These are phyloP conservation scores for Starmera amethionina DNA, from an alignment of 805 yeast species.

Conservation along the genomic window DNA sequence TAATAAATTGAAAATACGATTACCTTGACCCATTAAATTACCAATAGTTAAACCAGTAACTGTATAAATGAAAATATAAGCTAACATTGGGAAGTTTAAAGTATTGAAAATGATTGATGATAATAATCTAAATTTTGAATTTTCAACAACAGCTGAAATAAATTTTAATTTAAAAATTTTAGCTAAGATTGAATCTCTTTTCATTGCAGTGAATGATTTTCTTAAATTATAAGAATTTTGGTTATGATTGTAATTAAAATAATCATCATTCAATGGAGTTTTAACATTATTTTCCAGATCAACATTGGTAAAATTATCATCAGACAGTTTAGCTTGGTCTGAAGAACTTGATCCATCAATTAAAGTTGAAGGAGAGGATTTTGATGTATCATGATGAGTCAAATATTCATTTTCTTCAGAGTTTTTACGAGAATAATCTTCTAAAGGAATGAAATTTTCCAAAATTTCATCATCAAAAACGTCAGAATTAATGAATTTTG, in stretches of 20 bases:
- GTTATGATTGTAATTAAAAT: not conserved
- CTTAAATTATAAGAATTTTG: not conserved
- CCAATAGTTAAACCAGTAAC: constrained; percentile 52
- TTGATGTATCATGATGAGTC: not conserved
- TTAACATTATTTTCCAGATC: too few species aligned
- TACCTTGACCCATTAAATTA: constrained; percentile 57
- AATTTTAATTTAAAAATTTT: constrained; percentile 24
- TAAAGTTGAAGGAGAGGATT: constrained; percentile 13
- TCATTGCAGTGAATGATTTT: constrained; percentile 7
- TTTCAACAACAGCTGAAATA: constrained; percentile 11
- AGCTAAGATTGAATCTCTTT: constrained; percentile 24
- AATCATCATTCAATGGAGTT: too few species aligned
- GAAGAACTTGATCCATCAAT: constrained; percentile 4
- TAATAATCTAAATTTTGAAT: constrained; percentile 14
- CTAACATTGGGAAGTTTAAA: constrained; percentile 57
- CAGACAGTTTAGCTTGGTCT: not conserved
- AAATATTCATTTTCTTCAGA: constrained; percentile 1
- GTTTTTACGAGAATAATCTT: constrained; percentile 8
- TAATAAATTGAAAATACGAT: constrained; percentile 62
- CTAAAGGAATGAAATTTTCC: constrained; percentile 19
- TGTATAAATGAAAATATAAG: constrained; percentile 47
- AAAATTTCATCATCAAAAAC: constrained; percentile 19
- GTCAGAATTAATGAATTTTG: constrained; percentile 28
- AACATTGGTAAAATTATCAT: constrained; percentile 3
- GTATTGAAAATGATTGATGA: constrained; percentile 32